phyloP scores from a whole-genome alignment of 108 stramenopile genomes.

The Conticribra weissflogii region DNA sequence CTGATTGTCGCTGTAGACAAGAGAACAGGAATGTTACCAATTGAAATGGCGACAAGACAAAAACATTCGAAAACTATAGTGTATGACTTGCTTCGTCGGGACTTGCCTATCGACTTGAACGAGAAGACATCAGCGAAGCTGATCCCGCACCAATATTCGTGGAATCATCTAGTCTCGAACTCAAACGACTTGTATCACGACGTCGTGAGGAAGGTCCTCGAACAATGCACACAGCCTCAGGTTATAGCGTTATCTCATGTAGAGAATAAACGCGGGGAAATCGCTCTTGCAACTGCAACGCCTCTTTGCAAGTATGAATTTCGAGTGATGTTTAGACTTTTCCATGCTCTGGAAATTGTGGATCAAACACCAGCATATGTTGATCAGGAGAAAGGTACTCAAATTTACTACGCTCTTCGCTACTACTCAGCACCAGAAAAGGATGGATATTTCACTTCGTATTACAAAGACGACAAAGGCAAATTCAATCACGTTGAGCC shows the following conservation, averaged over 20 bases:
- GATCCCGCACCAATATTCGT: slow-evolving; percentile 82
- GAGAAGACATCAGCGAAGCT: slow-evolving; percentile 83
- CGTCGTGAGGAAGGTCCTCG: slow-evolving; percentile 84
- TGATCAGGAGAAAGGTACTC: slow-evolving; percentile 77
- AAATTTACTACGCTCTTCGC: slow-evolving; percentile 86
- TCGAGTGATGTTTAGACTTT: slow-evolving; percentile 85
- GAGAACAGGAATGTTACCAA: slow-evolving; percentile 83
- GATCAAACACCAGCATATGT: slow-evolving; percentile 82
- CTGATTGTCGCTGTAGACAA: slow-evolving; percentile 78
- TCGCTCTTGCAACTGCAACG: slow-evolving; percentile 78
- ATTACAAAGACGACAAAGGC: slow-evolving; percentile 78
- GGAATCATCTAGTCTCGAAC: slow-evolving; percentile 87
- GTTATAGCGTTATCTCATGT: slow-evolving; percentile 83
- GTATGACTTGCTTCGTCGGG: slow-evolving; percentile 79
- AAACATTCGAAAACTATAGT: slow-evolving; percentile 88
- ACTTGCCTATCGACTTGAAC: slow-evolving; percentile 83
- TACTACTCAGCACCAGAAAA: slow-evolving; percentile 72
- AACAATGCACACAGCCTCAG: slow-evolving; percentile 85
- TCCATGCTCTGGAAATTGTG: slow-evolving; percentile 84
- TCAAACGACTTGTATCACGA: slow-evolving; percentile 83
- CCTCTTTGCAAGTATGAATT: slow-evolving; percentile 90
- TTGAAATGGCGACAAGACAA: slow-evolving; percentile 84
- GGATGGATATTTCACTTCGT: slow-evolving; percentile 64
- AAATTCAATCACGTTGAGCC: slow-evolving; percentile 76
- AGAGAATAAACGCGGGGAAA: slow-evolving; percentile 79